These are phyloP conservation scores for Neodidymelliopsis sp. DNA, from an alignment of 2,329 filamentous ascomycete genomes.

Conservation along the genomic window DNA sequence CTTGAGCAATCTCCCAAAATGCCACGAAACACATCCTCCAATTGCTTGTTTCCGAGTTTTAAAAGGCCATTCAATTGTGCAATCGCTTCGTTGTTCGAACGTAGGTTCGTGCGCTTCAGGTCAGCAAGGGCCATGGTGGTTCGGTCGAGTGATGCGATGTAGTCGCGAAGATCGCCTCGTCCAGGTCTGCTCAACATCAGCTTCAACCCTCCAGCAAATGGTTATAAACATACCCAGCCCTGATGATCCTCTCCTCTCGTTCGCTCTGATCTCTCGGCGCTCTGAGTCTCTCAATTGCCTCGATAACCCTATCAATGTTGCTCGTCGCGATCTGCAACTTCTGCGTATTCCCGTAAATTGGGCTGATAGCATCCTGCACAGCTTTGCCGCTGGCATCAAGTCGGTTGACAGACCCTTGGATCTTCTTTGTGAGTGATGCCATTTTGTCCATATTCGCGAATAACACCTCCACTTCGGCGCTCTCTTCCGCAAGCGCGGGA, in stretches of 20 bases:
- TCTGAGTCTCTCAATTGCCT: slow-evolving; percentile 85
- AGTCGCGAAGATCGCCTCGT: slow-evolving; percentile 80
- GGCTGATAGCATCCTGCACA: slow-evolving; percentile 89
- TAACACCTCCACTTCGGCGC: slow-evolving; percentile 71
- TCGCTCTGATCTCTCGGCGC: slow-evolving; percentile 93
- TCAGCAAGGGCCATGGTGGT: slow-evolving; percentile 84
- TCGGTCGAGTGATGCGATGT: slow-evolving; percentile 87
- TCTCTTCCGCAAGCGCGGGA: slow-evolving; percentile 67
- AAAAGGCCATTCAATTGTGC: slow-evolving; percentile 79
- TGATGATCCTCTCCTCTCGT: slow-evolving; percentile 89
- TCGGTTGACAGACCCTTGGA: slow-evolving; percentile 83
- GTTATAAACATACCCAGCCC: slow-evolving; percentile 67
- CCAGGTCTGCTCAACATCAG: slow-evolving; percentile 22
- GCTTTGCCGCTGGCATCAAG: slow-evolving; percentile 89
- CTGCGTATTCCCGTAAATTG: slow-evolving; percentile 91
- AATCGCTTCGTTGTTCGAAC: slow-evolving; percentile 89
- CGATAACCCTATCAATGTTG: slow-evolving; percentile 86
- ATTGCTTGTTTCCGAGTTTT: slow-evolving; percentile 78
- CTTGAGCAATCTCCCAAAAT: slow-evolving; percentile 79
- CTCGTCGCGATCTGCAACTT: slow-evolving; percentile 84
- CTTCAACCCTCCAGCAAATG: background rate
- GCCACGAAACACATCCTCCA: slow-evolving; percentile 84
- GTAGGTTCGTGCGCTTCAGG: slow-evolving; percentile 87
- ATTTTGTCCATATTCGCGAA: slow-evolving; percentile 86
- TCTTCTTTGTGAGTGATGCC: slow-evolving; percentile 91